phyloP scores from a whole-genome alignment of 2,329 filamentous ascomycete species.

The Cryphonectria nitschkei region DNA sequence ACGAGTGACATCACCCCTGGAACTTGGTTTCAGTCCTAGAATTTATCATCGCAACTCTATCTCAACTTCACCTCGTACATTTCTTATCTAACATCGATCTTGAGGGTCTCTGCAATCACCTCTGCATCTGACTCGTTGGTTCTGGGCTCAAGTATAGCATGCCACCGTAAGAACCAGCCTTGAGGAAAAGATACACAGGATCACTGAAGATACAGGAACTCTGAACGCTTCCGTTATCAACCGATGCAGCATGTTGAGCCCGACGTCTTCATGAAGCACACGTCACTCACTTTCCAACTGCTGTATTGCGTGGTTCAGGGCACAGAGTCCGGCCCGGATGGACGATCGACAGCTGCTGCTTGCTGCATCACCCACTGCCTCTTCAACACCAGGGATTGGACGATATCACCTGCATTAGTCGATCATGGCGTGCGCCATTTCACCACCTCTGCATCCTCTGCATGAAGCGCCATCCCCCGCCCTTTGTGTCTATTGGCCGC shows the following conservation, averaged over 20 bases:
- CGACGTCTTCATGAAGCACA: neutral
- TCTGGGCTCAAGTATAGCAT: neutral
- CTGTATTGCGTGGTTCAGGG: neutral
- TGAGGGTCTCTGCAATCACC: too few species aligned
- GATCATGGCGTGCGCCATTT: constrained; percentile 4
- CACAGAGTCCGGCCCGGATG: neutral
- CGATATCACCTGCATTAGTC: constrained; percentile 8
- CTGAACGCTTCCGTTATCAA: neutral
- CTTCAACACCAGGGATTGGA: neutral
- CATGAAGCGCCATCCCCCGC: constrained; percentile 16
- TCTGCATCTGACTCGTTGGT: neutral
- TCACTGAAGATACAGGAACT: neutral
- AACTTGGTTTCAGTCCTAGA: constrained; percentile 1
- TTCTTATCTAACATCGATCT: neutral
- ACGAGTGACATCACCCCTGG: constrained; percentile 9
- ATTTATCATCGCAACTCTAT: constrained; percentile 13
- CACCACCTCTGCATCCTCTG: constrained; percentile 20
- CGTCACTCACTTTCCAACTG: neutral
- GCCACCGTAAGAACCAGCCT: neutral
- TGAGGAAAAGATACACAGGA: neutral
- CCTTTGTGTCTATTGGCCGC: constrained; percentile 20
- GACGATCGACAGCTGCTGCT: neutral
- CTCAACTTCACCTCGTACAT: constrained; percentile 14
- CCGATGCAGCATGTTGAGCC: neutral
- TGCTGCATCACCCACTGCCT: neutral